Conservation (phyloP, 768 basidiomycete genomes). For the Serendipita indica region DNA sequence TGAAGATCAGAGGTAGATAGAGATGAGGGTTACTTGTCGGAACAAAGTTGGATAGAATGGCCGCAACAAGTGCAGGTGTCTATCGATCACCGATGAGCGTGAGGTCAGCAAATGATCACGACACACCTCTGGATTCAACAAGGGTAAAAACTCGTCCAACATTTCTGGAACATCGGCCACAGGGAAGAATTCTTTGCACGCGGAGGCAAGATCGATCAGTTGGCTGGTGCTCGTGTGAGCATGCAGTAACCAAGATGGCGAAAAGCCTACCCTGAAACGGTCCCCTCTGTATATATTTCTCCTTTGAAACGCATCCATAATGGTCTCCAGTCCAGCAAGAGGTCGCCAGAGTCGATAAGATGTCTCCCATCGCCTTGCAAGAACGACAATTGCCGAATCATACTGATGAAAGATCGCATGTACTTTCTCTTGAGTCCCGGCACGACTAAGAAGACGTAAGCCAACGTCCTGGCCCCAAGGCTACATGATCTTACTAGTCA, state of each 20-base stretch:
- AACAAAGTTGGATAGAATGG: conserved; percentile 63
- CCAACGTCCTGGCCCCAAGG: not conserved
- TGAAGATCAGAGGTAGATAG: conserved; percentile 60
- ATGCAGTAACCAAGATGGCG: conserved; percentile 31
- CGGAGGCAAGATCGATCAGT: conserved; percentile 56
- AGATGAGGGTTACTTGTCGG: conserved; percentile 49
- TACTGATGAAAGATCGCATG: conserved; percentile 1
- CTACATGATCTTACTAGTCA: conserved; percentile 24
- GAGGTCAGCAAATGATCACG: not conserved
- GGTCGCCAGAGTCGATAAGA: conserved; percentile 42
- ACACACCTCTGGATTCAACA: conserved; percentile 55
- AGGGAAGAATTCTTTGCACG: conserved; percentile 55
- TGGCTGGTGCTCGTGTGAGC: not conserved
- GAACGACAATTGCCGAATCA: conserved; percentile 2
- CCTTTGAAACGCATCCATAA: conserved; percentile 62
- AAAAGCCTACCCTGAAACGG: not conserved
- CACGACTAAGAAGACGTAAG: not conserved
- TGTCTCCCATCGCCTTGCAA: conserved; percentile 3
- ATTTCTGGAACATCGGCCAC: conserved; percentile 50
- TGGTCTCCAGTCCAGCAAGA: conserved; percentile 57
- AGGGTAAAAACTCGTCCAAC: conserved; percentile 55
- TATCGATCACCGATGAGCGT: conserved; percentile 19
- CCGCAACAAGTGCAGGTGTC: conserved; percentile 57
- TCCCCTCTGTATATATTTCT: conserved; percentile 30
- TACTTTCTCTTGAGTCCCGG: conserved; percentile 5